Percentiles rank a stretch among this genome's conserved stretches.
These are phyloP conservation scores for Pseudohyphozyma bogoriensis DNA, from an alignment of 768 basidiomycete species.

Conservation along the genomic window DNA sequence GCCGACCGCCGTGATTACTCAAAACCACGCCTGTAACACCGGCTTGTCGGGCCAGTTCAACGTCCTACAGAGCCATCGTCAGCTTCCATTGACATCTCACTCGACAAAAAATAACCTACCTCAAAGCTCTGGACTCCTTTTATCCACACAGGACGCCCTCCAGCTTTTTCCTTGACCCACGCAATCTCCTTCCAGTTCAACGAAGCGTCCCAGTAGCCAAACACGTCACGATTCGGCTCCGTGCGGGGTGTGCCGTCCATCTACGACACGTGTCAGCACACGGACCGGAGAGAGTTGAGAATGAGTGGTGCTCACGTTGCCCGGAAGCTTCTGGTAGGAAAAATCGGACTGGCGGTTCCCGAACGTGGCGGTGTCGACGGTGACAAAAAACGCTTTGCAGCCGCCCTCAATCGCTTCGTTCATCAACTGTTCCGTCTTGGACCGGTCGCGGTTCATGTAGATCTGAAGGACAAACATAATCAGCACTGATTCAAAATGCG, in stretches of 20 bases:
- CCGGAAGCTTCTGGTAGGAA: not conserved
- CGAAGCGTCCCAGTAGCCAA: constrained; percentile 8
- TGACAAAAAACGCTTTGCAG: constrained; percentile 38
- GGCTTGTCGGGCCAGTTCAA: too few species aligned
- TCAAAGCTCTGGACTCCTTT: not conserved
- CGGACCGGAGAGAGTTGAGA: too few species aligned
- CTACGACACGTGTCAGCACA: too few species aligned
- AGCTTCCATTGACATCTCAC: too few species aligned
- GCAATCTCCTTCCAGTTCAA: constrained; percentile 5
- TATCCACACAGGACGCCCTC: not conserved
- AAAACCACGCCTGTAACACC: not conserved
- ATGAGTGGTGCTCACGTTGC: too few species aligned
- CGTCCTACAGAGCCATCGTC: too few species aligned
- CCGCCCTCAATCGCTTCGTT: constrained; percentile 10
- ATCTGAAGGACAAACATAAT: constrained; percentile 13
- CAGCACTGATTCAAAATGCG: too few species aligned
- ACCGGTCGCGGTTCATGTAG: constrained; percentile 26
- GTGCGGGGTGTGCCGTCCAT: too few species aligned
- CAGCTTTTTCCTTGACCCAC: not conserved
- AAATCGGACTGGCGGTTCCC: constrained; percentile 21
- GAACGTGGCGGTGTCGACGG: constrained; percentile 38
- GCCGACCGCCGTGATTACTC: too few species aligned
- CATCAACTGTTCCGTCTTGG: constrained; percentile 9
- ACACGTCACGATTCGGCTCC: too few species aligned
- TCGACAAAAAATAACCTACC: not conserved